These are phyloP conservation scores for Chlorencoelia australis DNA, from an alignment of 2,329 filamentous ascomycete species.

Conservation along the genomic window DNA sequence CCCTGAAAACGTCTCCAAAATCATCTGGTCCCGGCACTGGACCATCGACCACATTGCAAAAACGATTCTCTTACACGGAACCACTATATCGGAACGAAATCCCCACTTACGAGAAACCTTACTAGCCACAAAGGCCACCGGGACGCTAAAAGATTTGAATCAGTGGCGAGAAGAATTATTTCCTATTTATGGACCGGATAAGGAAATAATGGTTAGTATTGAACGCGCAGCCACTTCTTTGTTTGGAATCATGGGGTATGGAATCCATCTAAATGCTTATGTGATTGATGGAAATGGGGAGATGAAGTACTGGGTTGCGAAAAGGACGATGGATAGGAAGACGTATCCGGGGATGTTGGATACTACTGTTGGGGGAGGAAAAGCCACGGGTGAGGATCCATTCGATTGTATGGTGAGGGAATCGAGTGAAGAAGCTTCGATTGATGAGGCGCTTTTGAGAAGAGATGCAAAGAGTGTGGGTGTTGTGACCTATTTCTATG, in stretches of 20 bases:
- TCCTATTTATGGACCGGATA: conserved; percentile 28
- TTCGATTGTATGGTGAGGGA: conserved; percentile 62
- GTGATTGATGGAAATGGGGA: conserved; percentile 28
- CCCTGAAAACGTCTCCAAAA: conserved; percentile 33
- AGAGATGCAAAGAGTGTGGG: conserved; percentile 42
- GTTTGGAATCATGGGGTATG: conserved; percentile 58
- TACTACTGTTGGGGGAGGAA: conserved; percentile 70
- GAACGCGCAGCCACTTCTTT: conserved; percentile 28
- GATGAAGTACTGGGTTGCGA: conserved; percentile 63
- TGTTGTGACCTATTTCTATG: conserved; percentile 50
- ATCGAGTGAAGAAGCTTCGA: conserved; percentile 60
- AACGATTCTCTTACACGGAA: no score
- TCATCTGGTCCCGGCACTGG: conserved; percentile 38
- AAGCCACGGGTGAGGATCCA: conserved; percentile 54
- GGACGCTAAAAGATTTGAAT: conserved; percentile 31
- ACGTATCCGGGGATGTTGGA: conserved; percentile 68
- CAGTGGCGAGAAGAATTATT: conserved; percentile 26
- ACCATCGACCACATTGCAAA: conserved; percentile 24
- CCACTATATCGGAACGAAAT: no score
- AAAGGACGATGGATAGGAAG: conserved; percentile 52
- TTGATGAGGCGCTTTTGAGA: conserved; percentile 47
- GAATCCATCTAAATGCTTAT: conserved; percentile 57
- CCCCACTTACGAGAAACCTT: conserved; percentile 26
- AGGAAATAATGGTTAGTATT: conserved; percentile 3
- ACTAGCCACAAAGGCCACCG: conserved; percentile 18